A percentile compares a stretch with the other conserved stretches of the same genome.
phyloP scores from a whole-genome alignment of 345 rosid genomes.

The Eucalyptus regnans region DNA sequence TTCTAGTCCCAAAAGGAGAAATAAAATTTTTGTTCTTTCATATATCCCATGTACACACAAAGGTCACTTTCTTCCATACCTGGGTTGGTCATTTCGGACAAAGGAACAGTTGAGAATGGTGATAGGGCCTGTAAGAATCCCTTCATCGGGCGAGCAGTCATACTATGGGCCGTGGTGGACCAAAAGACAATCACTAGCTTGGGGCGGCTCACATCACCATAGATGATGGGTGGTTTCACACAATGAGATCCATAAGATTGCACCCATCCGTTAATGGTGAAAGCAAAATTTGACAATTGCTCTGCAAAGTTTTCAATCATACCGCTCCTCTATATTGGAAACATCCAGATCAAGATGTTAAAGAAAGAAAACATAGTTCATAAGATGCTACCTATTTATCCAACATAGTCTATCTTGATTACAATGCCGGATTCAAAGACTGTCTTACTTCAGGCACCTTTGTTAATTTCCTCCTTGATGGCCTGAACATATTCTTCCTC shows the following conservation, averaged over 20 bases:
- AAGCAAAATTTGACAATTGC: slow-evolving; percentile 83
- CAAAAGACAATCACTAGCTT: slow-evolving; percentile 92
- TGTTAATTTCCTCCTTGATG: no score
- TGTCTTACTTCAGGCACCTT: no score
- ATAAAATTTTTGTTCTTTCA: rapidly evolving
- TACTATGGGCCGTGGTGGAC: slow-evolving; percentile 88
- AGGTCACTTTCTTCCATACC: rapidly evolving
- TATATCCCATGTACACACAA: rapidly evolving
- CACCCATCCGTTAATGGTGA: slow-evolving; percentile 92
- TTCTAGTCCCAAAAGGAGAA: background rate
- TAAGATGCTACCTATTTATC: background rate
- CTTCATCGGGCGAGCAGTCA: slow-evolving; percentile 27
- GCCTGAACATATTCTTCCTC: no score
- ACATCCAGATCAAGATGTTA: background rate
- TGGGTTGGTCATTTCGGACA: no score
- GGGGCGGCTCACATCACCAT: slow-evolving; percentile 98
- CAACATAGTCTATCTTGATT: no score
- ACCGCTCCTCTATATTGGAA: slow-evolving; percentile 59
- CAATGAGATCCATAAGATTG: slow-evolving; percentile 96
- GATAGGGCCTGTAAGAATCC: rapidly evolving
- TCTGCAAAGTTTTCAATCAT: slow-evolving; percentile 97
- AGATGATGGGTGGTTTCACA: slow-evolving; percentile 97
- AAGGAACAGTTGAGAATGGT: no score
- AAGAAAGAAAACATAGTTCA: background rate
- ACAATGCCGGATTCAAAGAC: no score